Evolutionary conservation across 805 yeast genomes (phyloP).

Genomic region (Zygotorulaspora chibaensis): DNA sequence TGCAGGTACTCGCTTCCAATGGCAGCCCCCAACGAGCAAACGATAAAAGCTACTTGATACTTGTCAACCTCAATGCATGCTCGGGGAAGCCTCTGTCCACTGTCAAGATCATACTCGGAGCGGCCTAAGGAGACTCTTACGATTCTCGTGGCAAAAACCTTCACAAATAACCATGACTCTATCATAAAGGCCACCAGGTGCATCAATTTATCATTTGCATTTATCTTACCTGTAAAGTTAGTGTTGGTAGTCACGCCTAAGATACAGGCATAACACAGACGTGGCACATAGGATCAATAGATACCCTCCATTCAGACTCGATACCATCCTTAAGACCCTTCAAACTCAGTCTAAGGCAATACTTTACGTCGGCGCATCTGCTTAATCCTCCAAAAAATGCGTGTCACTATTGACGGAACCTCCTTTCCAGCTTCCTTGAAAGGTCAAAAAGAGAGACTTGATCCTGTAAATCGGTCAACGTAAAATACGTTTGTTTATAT

Average conservation of each 20-base stretch:
- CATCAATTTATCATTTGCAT: conserved; percentile 47
- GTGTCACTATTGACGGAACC: neutral
- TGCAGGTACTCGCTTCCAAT: conserved; percentile 51
- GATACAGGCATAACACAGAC: conserved; percentile 22
- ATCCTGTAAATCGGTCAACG: too few relatives aligned
- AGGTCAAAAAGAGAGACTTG: neutral
- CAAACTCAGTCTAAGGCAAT: too few relatives aligned
- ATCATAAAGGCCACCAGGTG: conserved; percentile 47
- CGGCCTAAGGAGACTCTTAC: conserved; percentile 1
- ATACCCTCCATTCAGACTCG: conserved; percentile 18
- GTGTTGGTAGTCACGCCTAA: conserved; percentile 37
- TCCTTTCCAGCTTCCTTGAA: neutral
- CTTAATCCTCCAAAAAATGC: neutral
- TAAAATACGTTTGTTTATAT: too few relatives aligned
- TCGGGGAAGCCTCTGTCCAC: neutral
- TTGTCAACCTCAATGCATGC: conserved; percentile 13
- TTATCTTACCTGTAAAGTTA: conserved; percentile 38
- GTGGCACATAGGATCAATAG: conserved; percentile 12
- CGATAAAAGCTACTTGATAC: conserved; percentile 34
- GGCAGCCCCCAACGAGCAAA: conserved; percentile 46
- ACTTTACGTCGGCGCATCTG: neutral
- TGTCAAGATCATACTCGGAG: conserved; percentile 1
- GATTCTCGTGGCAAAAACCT: conserved; percentile 38
- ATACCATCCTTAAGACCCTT: neutral
- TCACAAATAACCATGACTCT: conserved; percentile 47